phyloP scores from a whole-genome alignment of 768 basidiomycete genomes.

The Sarcodon aspratus region DNA sequence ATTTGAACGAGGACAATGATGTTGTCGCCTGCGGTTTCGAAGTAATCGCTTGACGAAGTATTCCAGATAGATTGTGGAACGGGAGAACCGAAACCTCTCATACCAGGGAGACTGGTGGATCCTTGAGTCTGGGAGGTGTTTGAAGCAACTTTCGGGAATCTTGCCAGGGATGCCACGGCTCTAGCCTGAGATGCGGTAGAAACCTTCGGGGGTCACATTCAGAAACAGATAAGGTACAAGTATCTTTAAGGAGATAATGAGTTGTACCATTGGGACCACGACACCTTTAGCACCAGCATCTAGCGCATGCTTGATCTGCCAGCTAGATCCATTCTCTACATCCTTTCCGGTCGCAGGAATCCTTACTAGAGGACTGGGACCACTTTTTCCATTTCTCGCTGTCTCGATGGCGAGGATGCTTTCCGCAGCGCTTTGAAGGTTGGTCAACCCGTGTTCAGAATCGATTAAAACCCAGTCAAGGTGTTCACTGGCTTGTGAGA shows the following conservation, averaged over 20 bases:
- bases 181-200: slow-evolving; percentile 44
- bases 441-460: slow-evolving; percentile 55
- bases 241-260: not conserved
- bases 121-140: too few species aligned
- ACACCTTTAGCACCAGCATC: slow-evolving; percentile 59
- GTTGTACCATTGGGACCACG: slow-evolving; percentile 53
- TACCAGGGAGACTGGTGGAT: slow-evolving; percentile 27
- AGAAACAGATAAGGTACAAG: not conserved
- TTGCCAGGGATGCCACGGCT: slow-evolving; percentile 43
- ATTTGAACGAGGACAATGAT: slow-evolving; percentile 29
- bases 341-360: slow-evolving; percentile 54
- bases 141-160: slow-evolving; percentile 30
- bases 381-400: slow-evolving; percentile 19
- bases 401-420: slow-evolving; percentile 41
- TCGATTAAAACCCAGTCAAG: slow-evolving; percentile 58
- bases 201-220: slow-evolving; percentile 24
- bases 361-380: slow-evolving; percentile 45
- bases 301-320: slow-evolving; percentile 65
- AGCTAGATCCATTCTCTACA: slow-evolving; percentile 34
- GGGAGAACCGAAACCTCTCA: slow-evolving; percentile 54
- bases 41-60: slow-evolving; percentile 36
- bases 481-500: slow-evolving; percentile 38
- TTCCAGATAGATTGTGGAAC: slow-evolving; percentile 52
- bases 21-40: slow-evolving; percentile 31
- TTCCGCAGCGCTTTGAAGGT: slow-evolving; percentile 45